phyloP scores from a whole-genome alignment of 1,284 basidiomycete genomes.

The Sanghuangporus baumii region DNA sequence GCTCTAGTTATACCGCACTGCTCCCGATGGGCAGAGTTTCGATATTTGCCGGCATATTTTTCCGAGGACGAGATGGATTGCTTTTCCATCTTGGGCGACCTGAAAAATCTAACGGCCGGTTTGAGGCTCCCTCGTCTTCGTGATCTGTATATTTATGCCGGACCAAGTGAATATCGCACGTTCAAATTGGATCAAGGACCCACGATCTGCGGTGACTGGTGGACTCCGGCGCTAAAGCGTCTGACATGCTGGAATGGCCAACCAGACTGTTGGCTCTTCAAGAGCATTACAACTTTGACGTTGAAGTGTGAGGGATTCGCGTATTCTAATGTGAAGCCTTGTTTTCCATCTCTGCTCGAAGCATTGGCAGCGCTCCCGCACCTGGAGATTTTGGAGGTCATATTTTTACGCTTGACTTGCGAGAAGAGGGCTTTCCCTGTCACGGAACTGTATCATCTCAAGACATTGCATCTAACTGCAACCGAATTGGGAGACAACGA shows the following conservation, averaged over 20 bases:
- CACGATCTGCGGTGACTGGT: neutral
- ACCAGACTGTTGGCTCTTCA: neutral
- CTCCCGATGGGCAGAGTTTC: neutral
- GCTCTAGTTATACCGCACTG: neutral
- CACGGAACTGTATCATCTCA: neutral
- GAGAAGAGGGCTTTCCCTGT: neutral
- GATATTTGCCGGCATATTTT: neutral
- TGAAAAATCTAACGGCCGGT: neutral
- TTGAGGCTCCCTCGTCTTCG: neutral
- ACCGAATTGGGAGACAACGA: neutral
- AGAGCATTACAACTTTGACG: no score
- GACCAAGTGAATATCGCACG: neutral
- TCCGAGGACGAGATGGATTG: neutral
- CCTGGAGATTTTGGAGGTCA: neutral
- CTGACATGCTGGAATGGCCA: neutral
- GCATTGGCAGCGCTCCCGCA: neutral
- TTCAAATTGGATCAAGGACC: neutral
- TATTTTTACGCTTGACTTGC: no score
- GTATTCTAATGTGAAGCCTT: neutral
- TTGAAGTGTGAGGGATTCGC: neutral
- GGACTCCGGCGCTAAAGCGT: neutral
- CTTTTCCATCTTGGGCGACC: neutral
- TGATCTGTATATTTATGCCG: neutral
- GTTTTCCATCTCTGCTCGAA: neutral
- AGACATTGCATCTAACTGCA: neutral